These are phyloP conservation scores for Yarrowia galli DNA, from an alignment of 1,139 yeast species.

Conservation along the genomic window DNA sequence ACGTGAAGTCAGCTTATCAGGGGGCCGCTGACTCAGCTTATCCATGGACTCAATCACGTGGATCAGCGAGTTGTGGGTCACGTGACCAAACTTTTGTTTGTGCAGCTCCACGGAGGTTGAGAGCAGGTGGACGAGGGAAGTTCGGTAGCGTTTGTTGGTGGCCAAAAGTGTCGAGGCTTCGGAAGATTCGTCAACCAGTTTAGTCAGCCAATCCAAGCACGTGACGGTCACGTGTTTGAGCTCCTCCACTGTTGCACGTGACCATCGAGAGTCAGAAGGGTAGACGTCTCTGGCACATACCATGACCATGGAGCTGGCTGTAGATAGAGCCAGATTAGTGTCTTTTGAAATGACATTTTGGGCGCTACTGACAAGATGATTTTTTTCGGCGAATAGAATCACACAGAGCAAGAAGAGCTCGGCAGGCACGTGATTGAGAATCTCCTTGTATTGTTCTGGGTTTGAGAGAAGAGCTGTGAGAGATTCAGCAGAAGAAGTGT, in stretches of 20 bases:
- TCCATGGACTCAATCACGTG: conserved; percentile 29
- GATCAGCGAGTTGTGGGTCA: conserved; percentile 20
- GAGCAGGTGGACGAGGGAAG: conserved; percentile 21
- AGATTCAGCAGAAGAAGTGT: background rate
- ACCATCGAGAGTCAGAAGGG: conserved; percentile 5
- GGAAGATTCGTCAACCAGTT: background rate
- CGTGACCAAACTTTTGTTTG: conserved; percentile 9
- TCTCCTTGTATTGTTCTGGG: background rate
- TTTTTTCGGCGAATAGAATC: conserved; percentile 1
- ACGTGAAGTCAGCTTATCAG: conserved; percentile 24
- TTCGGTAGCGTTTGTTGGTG: conserved; percentile 34
- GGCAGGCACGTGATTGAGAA: background rate
- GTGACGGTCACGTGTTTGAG: conserved; percentile 26
- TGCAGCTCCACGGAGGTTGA: conserved; percentile 16
- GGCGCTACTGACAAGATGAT: background rate
- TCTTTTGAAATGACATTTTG: background rate
- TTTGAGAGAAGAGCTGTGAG: background rate
- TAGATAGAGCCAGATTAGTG: conserved; percentile 3
- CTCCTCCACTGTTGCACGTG: conserved; percentile 6
- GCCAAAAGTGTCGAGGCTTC: conserved; percentile 3
- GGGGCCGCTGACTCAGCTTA: conserved; percentile 7
- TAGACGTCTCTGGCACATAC: conserved; percentile 27
- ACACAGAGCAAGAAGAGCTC: conserved; percentile 23
- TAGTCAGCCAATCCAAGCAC: conserved; percentile 18
- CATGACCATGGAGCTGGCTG: conserved; percentile 5